Conservation (phyloP, 805 yeast genomes). For the Myxozyma kluyveri region DNA sequence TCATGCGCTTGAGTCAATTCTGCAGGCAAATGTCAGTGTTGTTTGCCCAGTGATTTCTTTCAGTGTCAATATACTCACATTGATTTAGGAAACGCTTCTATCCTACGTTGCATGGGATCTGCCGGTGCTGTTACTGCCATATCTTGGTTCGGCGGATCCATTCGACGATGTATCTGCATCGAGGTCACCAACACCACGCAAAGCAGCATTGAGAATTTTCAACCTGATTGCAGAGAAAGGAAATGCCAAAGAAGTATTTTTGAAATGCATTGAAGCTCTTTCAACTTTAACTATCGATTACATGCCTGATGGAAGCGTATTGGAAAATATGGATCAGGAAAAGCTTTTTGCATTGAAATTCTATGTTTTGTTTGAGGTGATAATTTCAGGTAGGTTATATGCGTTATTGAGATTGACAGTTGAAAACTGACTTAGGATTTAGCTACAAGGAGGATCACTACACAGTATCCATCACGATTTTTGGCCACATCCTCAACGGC, state of each 20-base stretch:
- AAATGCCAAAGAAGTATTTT: slow-evolving; percentile 74
- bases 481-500: slow-evolving; percentile 65
- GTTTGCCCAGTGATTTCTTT: neutral
- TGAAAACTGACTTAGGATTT: neutral
- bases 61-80: neutral
- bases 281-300: slow-evolving; percentile 39
- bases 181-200: slow-evolving; percentile 35
- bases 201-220: slow-evolving; percentile 49
- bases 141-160: slow-evolving; percentile 40
- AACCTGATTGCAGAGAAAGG: slow-evolving; percentile 65
- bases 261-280: slow-evolving; percentile 68
- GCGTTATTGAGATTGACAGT: neutral
- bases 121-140: slow-evolving; percentile 64
- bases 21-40: slow-evolving; percentile 37
- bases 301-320: slow-evolving; percentile 30
- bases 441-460: slow-evolving; percentile 52
- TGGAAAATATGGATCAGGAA: slow-evolving; percentile 23
- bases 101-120: slow-evolving; percentile 87
- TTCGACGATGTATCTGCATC: slow-evolving; percentile 20
- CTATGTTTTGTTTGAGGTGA: slow-evolving; percentile 64
- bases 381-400: slow-evolving; percentile 41
- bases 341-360: slow-evolving; percentile 52
- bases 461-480: slow-evolving; percentile 76
- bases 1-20: slow-evolving; percentile 44
- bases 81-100: slow-evolving; percentile 48